phyloP scores from a whole-genome alignment of 495 filamentous ascomycete genomes.

The Podospora conica region DNA sequence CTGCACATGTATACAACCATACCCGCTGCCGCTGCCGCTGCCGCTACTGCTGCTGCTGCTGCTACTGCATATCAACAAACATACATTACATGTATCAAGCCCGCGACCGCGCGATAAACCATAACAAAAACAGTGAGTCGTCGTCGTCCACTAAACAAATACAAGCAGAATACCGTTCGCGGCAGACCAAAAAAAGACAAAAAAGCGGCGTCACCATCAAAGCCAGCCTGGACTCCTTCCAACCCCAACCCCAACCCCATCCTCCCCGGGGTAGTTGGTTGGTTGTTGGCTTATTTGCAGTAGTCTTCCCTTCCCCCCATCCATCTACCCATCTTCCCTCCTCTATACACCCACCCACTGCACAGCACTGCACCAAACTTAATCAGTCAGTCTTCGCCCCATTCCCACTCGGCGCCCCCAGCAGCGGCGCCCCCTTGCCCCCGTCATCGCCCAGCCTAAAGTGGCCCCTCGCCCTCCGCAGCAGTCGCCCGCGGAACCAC shows the following conservation, averaged over 20 bases:
- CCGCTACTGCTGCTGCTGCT: too few species aligned
- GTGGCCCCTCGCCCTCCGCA: conserved; percentile 55
- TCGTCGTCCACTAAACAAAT: too few species aligned
- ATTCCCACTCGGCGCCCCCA: neutral
- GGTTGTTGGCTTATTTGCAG: too few species aligned
- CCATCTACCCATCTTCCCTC: too few species aligned
- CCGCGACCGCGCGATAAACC: too few species aligned
- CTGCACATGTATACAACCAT: too few species aligned
- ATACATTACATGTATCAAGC: too few species aligned
- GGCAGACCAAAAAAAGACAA: neutral
- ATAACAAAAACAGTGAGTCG: too few species aligned
- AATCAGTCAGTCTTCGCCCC: neutral
- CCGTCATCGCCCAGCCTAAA: conserved; percentile 69
- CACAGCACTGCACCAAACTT: neutral
- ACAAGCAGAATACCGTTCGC: neutral
- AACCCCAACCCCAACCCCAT: neutral
- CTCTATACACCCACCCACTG: neutral
- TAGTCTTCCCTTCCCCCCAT: too few species aligned
- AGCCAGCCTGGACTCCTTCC: neutral
- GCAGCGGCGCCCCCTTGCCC: neutral
- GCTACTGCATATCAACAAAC: too few species aligned
- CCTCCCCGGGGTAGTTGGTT: too few species aligned
- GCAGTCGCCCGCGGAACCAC: conserved; percentile 53
- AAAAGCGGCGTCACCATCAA: neutral
- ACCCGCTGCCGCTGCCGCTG: too few species aligned